Evolutionary conservation across 495 filamentous ascomycete species (phyloP).

Genomic region (Penicillium psychrofluorescens): DNA sequence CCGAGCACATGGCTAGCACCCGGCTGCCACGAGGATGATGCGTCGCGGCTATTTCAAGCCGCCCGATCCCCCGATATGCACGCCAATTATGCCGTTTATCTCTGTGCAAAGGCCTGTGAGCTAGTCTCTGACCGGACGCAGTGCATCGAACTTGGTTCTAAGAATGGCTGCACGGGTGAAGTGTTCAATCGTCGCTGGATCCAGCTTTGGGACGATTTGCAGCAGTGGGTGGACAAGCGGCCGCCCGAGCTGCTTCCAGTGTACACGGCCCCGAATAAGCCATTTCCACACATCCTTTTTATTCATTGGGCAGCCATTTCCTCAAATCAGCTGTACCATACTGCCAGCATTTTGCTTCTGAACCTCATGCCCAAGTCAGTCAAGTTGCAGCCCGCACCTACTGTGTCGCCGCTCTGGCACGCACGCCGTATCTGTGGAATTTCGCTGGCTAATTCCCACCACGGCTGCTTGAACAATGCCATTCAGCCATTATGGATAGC

Average conservation of each 20-base stretch:
- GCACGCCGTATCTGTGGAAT: conserved; percentile 42
- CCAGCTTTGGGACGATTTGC: conserved; percentile 34
- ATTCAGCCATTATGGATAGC: conserved; percentile 46
- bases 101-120: conserved; percentile 33
- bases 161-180: conserved; percentile 22
- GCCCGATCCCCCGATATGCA: conserved; percentile 29
- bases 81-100: conserved; percentile 42
- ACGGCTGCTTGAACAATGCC: conserved; percentile 41
- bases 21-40: conserved; percentile 21
- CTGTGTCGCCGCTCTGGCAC: conserved; percentile 34
- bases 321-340: conserved; percentile 42
- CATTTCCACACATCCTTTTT: conserved; percentile 40
- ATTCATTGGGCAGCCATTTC: conserved; percentile 42
- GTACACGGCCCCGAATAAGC: conserved; percentile 20
- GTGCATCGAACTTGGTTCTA: conserved; percentile 24
- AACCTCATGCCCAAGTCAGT: conserved; percentile 29
- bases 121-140: conserved; percentile 33
- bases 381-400: conserved; percentile 16
- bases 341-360: conserved; percentile 37
- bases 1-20: conserved; percentile 34
- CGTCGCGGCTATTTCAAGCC: conserved; percentile 19
- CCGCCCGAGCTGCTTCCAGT: conserved; percentile 33
- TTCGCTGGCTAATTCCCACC: conserved; percentile 38
- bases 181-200: conserved; percentile 25
- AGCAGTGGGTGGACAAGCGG: conserved; percentile 32